Evolutionary conservation across 306 rosid species (phyloP), one percentile per base, ranked within the genome.

Genomic region (Dalbergia cochinchinensis): DNA sequence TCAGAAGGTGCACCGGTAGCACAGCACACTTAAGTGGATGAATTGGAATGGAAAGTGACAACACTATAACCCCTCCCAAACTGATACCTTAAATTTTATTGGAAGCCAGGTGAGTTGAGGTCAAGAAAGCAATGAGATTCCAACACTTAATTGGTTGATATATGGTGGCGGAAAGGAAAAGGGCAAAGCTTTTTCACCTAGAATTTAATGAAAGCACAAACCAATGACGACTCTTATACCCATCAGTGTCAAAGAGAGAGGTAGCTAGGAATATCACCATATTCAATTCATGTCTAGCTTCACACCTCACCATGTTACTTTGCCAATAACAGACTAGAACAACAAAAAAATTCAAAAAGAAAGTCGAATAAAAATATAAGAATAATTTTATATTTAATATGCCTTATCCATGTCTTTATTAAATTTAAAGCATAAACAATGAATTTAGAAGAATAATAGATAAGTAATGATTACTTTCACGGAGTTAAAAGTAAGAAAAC

Each of bases 61-160:
- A 26, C 31, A 26, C 31, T 26, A 26, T 12, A 15, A 31, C 47
- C 69, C 44, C 45, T 55, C 31, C 34, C 69, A 34, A 13, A 14
- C 41, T 34, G 3, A 16, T 71, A 50, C 51, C 77, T 71, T 0
- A 57, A 18, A 57, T 19, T 73, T 20, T 39, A 73, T 73, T 57
- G 59, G 50, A 42, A 39, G 67, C 67, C 33, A 47, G 12, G 20
- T 33, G 53, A 42, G 9, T 4, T 37, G 6, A 26, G 34, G 86
- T 78, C 82, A 67, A 84, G 84, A 84, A 78, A 81, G 85, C 84
- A 82, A 71, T 26, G 9, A 64, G 58, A 60, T 62, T 78, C 77
- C 78, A 22, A 10, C 64, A 47, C 71, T 71, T 76, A 7, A 10
- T 8, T 42, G 78, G 14, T 62, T 70, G 31, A 26, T 26, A 26